phyloP scores from a whole-genome alignment of 1,284 basidiomycete genomes.

The Puccinia sorghi region DNA sequence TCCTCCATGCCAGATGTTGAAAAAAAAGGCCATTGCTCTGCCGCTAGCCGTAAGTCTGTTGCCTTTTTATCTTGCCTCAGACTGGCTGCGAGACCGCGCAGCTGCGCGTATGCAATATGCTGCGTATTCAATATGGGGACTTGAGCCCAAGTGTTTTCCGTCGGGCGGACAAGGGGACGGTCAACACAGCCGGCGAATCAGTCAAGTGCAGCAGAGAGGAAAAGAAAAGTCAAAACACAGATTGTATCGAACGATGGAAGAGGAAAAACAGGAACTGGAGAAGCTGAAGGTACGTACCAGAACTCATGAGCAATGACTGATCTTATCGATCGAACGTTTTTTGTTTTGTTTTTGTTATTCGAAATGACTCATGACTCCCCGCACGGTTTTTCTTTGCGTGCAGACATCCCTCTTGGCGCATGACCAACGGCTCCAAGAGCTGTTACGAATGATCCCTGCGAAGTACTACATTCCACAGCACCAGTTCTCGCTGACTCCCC shows the following conservation, averaged over 20 bases:
- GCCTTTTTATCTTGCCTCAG: no score
- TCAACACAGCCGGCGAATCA: background rate
- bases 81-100: background rate
- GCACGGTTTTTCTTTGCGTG: background rate
- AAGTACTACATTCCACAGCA: conserved; percentile 36
- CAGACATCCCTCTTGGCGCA: conserved; percentile 26
- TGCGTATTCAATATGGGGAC: background rate
- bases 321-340: no score
- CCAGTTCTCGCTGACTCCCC: conserved; percentile 4
- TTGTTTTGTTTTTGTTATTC: no score
- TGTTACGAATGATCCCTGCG: conserved; percentile 37
- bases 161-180: background rate
- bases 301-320: no score
- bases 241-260: background rate
- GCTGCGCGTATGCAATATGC: conserved; percentile 3
- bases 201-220: background rate
- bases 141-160: background rate
- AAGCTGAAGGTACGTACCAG: background rate
- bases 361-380: no score
- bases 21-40: no score
- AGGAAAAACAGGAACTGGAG: conserved; percentile 1
- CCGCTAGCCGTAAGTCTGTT: no score
- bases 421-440: conserved; percentile 38
- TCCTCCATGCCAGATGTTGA: no score
- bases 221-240: background rate